Evolutionary conservation across 306 rosid species (phyloP), one percentile per base, ranked within the genome.

Genomic region (Rubus idaeus): DNA sequence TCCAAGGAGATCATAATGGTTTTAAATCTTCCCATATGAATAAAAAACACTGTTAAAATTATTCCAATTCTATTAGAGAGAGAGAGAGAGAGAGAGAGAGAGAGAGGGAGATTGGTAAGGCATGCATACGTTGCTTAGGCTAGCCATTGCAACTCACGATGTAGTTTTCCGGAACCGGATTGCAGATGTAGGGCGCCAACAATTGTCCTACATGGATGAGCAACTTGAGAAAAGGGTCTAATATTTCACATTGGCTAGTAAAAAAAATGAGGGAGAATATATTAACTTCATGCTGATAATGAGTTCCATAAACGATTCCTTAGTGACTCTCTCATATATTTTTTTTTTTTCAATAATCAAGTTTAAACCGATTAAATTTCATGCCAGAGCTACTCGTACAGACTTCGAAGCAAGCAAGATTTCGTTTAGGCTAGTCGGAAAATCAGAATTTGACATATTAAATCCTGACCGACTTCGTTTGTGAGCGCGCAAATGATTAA

Each of bases 91-190:
- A 1, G 70, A 5, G 26, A 17, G 40, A 51, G 63, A 56, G 57
- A 71, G 74, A 67, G 57, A 42, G 10, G 44, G 55, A 65, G 49
- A 14, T 10, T 44, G 39, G 16, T 30, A 26, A 56, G 46, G 44
- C 60, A 50, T 35, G 42, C 44, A 45, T 88, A 88, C 91, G 75
- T 78, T 73, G 71, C 37, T 67, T 21, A 0, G 5, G 78, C 7
- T 3, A 73, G 62, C 84, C 92, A 91, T 89, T 51, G 53, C 62
- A 51, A 68, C 71, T 81, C 66, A 76, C 26, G 42, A 75, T 5
- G 78, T 42, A 50, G 46, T 21, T 30, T 50, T n/a, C 71, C 68
- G 55, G 44, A 20, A 13, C 64, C 45, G 8, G 72, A 81, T 35
- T 6, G 56, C 80, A 70, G 49, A 53, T 9, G 21, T 75, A 45